Percentiles rank a stretch among this genome's conserved stretches.
Evolutionary conservation across 73 alveolate species (phyloP).

Genomic region (Symbiodinium pilosum): DNA sequence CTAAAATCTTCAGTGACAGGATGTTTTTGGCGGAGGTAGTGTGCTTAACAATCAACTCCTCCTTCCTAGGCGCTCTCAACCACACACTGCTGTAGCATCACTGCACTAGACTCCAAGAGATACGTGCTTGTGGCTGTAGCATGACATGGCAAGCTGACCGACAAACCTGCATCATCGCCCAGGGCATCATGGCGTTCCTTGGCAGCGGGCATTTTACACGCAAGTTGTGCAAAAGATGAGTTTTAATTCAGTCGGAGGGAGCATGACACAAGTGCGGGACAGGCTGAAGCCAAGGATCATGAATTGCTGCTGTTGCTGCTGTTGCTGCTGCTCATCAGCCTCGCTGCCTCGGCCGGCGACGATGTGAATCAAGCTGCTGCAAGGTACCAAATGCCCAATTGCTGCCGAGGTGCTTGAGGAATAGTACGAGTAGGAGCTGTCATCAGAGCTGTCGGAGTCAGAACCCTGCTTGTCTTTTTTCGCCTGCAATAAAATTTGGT

Average conservation of each 20-base stretch:
- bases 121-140: background rate
- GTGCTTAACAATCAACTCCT: no score
- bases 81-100: background rate
- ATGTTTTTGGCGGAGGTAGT: no score
- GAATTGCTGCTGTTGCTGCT: no score
- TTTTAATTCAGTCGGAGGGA: no score
- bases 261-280: no score
- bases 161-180: constrained; percentile 95
- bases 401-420: constrained; percentile 41
- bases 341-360: background rate
- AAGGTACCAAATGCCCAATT: background rate
- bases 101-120: background rate
- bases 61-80: no score
- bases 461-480: constrained; percentile 76
- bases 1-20: no score
- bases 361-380: no score
- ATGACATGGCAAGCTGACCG: constrained; percentile 35
- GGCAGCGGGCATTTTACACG: no score
- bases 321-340: constrained; percentile 4
- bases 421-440: constrained; percentile 79
- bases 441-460: constrained; percentile 36
- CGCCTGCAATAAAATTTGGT: constrained; percentile 21
- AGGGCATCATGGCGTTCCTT: constrained; percentile 85
- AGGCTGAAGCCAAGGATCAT: background rate
- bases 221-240: no score